phyloP scores from a whole-genome alignment of 352 stramenopile species.

The Saprolegnia diclina region DNA sequence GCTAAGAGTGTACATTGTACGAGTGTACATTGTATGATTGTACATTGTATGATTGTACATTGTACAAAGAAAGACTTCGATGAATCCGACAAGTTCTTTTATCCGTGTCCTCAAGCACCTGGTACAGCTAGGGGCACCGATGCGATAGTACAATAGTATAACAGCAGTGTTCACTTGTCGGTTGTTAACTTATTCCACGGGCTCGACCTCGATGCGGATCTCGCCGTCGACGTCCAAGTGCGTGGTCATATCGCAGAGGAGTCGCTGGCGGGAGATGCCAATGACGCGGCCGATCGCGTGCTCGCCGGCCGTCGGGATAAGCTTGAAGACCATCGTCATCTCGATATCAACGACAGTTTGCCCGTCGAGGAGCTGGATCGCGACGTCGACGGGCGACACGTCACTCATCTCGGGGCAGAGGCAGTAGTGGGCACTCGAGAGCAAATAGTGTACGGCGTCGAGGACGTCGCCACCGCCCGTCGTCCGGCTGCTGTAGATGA shows the following conservation, averaged over 20 bases:
- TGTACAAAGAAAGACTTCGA: too few species aligned
- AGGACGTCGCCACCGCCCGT: conserved; percentile 62
- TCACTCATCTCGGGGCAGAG: conserved; percentile 46
- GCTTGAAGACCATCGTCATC: conserved; percentile 28
- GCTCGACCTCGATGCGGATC: conserved; percentile 17
- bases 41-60: too few species aligned
- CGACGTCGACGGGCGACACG: conserved; percentile 18
- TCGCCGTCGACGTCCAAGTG: conserved; percentile 25
- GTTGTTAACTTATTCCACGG: neutral
- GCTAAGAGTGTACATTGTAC: too few species aligned
- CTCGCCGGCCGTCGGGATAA: conserved; percentile 18
- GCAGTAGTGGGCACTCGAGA: conserved; percentile 42
- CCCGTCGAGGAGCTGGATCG: conserved; percentile 22
- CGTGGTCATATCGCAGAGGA: conserved; percentile 23
- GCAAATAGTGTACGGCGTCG: conserved; percentile 49
- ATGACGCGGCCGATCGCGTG: conserved; percentile 21
- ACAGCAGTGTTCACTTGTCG: neutral
- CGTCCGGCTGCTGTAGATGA: conserved; percentile 58
- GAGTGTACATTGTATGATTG: too few species aligned
- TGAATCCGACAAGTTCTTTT: too few species aligned
- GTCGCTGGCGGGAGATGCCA: conserved; percentile 16
- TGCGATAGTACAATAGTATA: too few species aligned
- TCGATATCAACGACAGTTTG: conserved; percentile 27
- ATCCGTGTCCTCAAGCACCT: neutral
- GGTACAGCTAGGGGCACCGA: too few species aligned